Evolutionary conservation across 805 yeast species (phyloP), one percentile per base, ranked within the genome.

Genomic region (Zygosaccharomyces pseudorouxii): DNA sequence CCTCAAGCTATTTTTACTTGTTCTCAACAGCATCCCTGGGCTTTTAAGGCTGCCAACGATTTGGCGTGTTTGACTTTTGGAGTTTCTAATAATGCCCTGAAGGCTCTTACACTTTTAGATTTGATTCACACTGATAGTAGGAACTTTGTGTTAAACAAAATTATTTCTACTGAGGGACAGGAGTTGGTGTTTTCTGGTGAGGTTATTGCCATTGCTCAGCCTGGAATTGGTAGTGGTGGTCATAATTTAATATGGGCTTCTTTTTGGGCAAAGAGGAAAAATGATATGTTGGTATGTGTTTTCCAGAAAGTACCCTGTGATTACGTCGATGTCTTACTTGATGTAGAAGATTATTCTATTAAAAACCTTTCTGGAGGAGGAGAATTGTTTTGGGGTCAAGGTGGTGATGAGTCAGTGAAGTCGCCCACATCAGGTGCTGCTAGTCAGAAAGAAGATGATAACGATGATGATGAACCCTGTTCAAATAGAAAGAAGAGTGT

Each of bases 1-100:
- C 92, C 92, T 9, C 93, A 88, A 60, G 93, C 96, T 0, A 83
- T 89, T 10, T 83, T 90, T 63, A 88, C 96, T 0, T 86, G 95
- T 42, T 81, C 80, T 2, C 70, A 77, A 20, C 79, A 77, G 11
- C 75, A 77, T 42, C 97, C 97, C 0, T 90, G 93, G 90, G 69
- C 73, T 23, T 76, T 90, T 43, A 80, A 79, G 58, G 90, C 95
- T 5, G 89, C 95, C 12, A 90, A 92, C 63, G 97, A 90, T 67
- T 72, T 89, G 55, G 95, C 96, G 0, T 86, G 95, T 60, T 72
- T 89, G 50, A 81, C 87, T 71, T 86, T 90, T 68, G 97, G 97
- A 14, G 80, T 86, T 3, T 80, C 88, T 40, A 79, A 81, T 59
- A 74, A 72, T 31, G 81, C 82, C 25, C 71, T 89, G 30, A 75